phyloP scores from a whole-genome alignment of 108 stramenopile species.

The Epithemia pelagica region DNA sequence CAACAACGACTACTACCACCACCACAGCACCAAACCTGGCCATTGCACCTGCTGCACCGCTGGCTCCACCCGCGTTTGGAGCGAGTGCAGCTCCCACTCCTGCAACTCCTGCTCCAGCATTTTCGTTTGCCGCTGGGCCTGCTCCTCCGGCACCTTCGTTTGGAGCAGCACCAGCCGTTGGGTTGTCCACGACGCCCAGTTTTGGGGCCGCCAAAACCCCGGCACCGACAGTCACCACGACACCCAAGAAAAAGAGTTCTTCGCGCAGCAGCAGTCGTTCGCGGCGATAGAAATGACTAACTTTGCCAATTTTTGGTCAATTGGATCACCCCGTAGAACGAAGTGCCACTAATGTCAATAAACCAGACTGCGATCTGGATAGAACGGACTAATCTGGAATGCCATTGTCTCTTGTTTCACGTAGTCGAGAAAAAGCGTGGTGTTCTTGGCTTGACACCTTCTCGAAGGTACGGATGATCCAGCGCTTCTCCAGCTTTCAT shows the following conservation, averaged over 20 bases:
- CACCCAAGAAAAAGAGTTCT: constrained; percentile 10
- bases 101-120: constrained; percentile 20
- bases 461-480: constrained; percentile 37
- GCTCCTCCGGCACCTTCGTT: constrained; percentile 4
- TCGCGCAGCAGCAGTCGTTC: not conserved
- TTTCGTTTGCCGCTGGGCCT: constrained; percentile 1
- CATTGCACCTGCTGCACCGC: constrained; percentile 34
- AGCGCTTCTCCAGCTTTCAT: constrained; percentile 89
- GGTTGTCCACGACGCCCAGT: constrained; percentile 14
- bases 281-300: not conserved
- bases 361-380: too few relatives aligned
- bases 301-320: too few relatives aligned
- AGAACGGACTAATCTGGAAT: too few relatives aligned
- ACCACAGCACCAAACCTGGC: constrained; percentile 30
- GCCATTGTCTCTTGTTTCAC: too few relatives aligned
- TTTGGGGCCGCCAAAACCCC: not conserved
- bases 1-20: constrained; percentile 10
- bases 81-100: constrained; percentile 40
- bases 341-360: too few relatives aligned
- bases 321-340: too few relatives aligned
- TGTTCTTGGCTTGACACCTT: constrained; percentile 27
- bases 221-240: constrained; percentile 2
- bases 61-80: constrained; percentile 30
- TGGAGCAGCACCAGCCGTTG: constrained; percentile 16
- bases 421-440: constrained; percentile 34